Evolutionary conservation across 1,284 basidiomycete genomes (phyloP), one percentile per base, ranked within the genome.

Genomic region (Phylloboletellus chloephorus): DNA sequence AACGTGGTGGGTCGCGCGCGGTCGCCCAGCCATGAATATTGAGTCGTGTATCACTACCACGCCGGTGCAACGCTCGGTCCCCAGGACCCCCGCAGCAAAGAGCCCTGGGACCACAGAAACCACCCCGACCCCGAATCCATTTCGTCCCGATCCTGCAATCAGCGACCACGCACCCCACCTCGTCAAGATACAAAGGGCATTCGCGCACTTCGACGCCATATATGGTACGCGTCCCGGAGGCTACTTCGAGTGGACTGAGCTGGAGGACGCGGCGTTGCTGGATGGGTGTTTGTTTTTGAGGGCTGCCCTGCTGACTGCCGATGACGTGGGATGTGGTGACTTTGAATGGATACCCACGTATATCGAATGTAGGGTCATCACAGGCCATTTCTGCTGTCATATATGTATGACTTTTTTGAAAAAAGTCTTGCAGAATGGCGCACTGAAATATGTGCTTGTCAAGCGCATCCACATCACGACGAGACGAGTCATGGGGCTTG

Each of bases 1-100:
- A 7, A 51, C 50, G 0, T 67, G 64, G 63, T 76, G 67, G 58
- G 51, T 72, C 28, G 50, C 65, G 10, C 66, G 66, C 8, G 69
- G 72, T 15, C 64, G 66, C 11, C 69, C 69, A 0, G 34, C 44
- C 0, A 48, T 76, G 41, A 52, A 71, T 34, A 53, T 77, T 41
- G 49, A 54, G 12, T 60, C 54, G 0, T 76, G 78, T 50, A 67
- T 68, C 47, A 47, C 44, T 16, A 39, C 47, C 46, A 53, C 57
- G 0, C 32, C 52, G 3, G 13, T 56, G 1, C 40, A 48, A 28
- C 53, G 46, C 4, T 37, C 51, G 1, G 5, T 49, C 11, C 12
- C 33, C 1, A 25, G 31, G 3, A 36, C 34, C 0, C 37, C 39
- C 0, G 8, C 19, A 0, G 7, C 52, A 7, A 30, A 35, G 13